Evolutionary conservation across 2,329 filamentous ascomycete species (phyloP).

Genomic region (Keithomyces neogunnii): DNA sequence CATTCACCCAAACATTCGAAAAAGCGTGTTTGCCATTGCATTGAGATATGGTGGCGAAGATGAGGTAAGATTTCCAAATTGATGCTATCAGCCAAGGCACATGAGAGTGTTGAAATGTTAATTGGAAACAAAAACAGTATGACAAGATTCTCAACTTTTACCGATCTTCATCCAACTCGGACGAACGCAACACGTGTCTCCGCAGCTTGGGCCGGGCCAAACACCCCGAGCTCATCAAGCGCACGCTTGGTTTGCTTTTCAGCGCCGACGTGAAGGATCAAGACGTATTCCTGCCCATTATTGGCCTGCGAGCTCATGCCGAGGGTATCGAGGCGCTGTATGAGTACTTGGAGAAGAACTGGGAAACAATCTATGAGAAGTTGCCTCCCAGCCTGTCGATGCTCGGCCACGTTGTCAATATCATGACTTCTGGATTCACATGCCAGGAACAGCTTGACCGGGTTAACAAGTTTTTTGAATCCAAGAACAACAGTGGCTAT

Average conservation of each 20-base stretch:
- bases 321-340: constrained; percentile 76
- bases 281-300: constrained; percentile 84
- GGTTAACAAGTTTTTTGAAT: constrained; percentile 72
- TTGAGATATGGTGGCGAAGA: constrained; percentile 77
- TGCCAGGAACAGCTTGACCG: constrained; percentile 64
- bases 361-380: constrained; percentile 73
- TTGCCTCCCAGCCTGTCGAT: constrained; percentile 82
- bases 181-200: constrained; percentile 87
- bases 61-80: constrained; percentile 44
- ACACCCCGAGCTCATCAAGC: constrained; percentile 70
- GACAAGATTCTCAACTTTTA: constrained; percentile 69
- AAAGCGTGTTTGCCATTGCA: constrained; percentile 77
- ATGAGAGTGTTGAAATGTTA: neutral
- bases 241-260: constrained; percentile 66
- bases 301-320: constrained; percentile 66
- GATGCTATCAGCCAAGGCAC: too few relatives aligned
- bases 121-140: constrained; percentile 43
- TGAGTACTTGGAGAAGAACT: constrained; percentile 77
- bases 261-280: constrained; percentile 84
- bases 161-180: constrained; percentile 57
- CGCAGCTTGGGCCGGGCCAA: constrained; percentile 73
- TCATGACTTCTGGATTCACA: constrained; percentile 76
- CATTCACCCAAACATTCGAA: constrained; percentile 85
- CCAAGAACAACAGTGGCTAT: constrained; percentile 76
- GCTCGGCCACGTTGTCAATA: constrained; percentile 74